These are phyloP conservation scores for Saccharomyces eubayanus DNA, from an alignment of 805 yeast genomes.

Conservation along the genomic window DNA sequence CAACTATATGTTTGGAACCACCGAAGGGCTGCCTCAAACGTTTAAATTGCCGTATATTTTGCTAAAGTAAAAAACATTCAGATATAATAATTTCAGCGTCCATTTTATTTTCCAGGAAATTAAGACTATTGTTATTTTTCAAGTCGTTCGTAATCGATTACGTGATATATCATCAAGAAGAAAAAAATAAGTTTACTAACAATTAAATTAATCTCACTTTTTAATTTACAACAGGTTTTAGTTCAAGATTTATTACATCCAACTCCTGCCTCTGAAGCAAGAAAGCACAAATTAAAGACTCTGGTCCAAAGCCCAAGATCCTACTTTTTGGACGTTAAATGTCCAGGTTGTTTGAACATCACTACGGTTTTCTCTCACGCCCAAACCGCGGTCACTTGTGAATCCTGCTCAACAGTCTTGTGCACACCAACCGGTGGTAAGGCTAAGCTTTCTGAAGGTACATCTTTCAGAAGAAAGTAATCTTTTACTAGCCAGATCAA, in stretches of 20 bases:
- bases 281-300: conserved; percentile 94
- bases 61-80: neutral
- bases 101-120: neutral
- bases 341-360: conserved; percentile 98
- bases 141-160: neutral
- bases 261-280: conserved; percentile 90
- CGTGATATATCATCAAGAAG: neutral
- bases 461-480: conserved; percentile 99
- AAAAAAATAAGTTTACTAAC: conserved; percentile 19
- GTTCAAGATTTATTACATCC: conserved; percentile 99
- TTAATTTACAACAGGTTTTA: conserved; percentile 57
- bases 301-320: conserved; percentile 98
- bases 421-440: conserved; percentile 99
- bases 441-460: conserved; percentile 98
- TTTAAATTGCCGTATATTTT: too few species aligned
- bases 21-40: too few species aligned
- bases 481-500: neutral
- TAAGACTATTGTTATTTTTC: neutral
- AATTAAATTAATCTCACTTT: neutral
- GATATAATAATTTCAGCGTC: neutral
- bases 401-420: conserved; percentile 94
- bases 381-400: conserved; percentile 99
- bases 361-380: conserved; percentile 99
- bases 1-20: too few species aligned
- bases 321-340: conserved; percentile 98